Base-by-base conservation (phyloP, 2,329 filamentous ascomycete genomes). In the Ceratocystis destructans region DNA sequence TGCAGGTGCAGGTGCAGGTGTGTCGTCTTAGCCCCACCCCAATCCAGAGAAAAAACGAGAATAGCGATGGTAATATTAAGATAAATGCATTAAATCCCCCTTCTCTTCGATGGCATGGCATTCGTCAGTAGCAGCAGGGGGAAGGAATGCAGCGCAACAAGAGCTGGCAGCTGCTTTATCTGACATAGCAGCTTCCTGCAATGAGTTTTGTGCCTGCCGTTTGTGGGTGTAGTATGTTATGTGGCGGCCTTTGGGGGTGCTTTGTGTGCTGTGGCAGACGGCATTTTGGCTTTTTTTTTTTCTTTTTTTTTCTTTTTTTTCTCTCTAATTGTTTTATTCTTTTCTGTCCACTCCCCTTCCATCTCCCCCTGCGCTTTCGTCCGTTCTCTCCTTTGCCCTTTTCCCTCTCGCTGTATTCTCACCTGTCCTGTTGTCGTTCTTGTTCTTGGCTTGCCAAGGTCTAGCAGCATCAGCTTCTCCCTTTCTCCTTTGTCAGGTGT, bases 121-220 rank as follows among this genome's bases (percentile, higher is more conserved):
- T n/a, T 57, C 15, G 12, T 41, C 28, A n/a, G 20, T 59, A n/a
- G 31, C 22, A 59, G 55, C 37, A 59, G 28, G 55, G 55, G 55
- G 55, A 59, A 59, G 55, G 55, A 59, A 59, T 59, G 55, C 28
- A 59, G 55, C 55, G 55, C 55, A 59, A 37, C 55, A 59, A 59
- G 55, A 59, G 33, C 55, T 59, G 55, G 55, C 55, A 59, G 55
- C 55, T 59, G 55, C 55, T 59, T 8, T 37, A 59, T 59, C 55
- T 59, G 28, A 37, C 28, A 59, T 37, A 10, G 55, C 25, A 59
- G 55, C 55, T 37, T 59, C 55, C 55, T 59, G 28, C 28, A 59
- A 20, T 59, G 5, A 59, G 55, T n/a, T 20, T 22, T 57, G 25
- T 33, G 15, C 12, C 20, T 59, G 48, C 48, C 48, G n/a, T 22